A percentile compares a stretch with the other conserved stretches of the same genome.
Conservation (phyloP, 352 stramenopile genomes). For the Halophytophthora batemanensis region DNA sequence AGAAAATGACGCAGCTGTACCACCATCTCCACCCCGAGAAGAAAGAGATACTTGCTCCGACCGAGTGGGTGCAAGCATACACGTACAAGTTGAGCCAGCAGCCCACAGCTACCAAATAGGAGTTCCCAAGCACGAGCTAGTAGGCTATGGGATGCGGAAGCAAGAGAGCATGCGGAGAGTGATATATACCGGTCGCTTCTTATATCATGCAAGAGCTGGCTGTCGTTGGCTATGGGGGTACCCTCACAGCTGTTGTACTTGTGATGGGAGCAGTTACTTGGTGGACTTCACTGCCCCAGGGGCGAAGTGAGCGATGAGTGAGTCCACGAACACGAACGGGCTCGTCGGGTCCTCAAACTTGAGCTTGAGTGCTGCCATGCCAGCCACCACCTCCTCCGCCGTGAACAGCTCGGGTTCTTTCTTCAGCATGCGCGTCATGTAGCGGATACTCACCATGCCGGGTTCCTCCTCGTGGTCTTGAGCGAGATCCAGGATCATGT, state of each 20-base stretch:
- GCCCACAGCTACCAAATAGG: no score
- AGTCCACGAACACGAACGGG: slow-evolving; percentile 41
- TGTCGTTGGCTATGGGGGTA: not conserved
- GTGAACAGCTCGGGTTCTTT: slow-evolving; percentile 53
- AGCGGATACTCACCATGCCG: slow-evolving; percentile 43
- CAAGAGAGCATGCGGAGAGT: no score
- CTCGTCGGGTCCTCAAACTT: slow-evolving; percentile 23
- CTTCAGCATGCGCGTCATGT: slow-evolving; percentile 57
- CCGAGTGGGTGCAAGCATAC: slow-evolving; percentile 28
- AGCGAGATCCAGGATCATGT: slow-evolving; percentile 52
- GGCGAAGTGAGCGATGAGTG: slow-evolving; percentile 38
- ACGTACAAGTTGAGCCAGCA: not conserved
- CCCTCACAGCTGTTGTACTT: not conserved
- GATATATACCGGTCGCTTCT: no score
- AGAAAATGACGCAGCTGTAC: slow-evolving; percentile 49
- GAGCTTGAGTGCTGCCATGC: slow-evolving; percentile 33
- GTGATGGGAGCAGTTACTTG: slow-evolving; percentile 11
- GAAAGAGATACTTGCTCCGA: slow-evolving; percentile 30
- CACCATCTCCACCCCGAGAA: slow-evolving; percentile 54
- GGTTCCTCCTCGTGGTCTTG: slow-evolving; percentile 60
- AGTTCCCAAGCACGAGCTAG: no score
- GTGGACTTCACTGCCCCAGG: slow-evolving; percentile 11
- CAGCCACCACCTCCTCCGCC: slow-evolving; percentile 42
- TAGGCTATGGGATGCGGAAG: no score
- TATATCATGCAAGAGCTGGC: no score